Evolutionary conservation across 306 rosid genomes (phyloP), one percentile per base, ranked within the genome.

Genomic region (Dryas drummondii): DNA sequence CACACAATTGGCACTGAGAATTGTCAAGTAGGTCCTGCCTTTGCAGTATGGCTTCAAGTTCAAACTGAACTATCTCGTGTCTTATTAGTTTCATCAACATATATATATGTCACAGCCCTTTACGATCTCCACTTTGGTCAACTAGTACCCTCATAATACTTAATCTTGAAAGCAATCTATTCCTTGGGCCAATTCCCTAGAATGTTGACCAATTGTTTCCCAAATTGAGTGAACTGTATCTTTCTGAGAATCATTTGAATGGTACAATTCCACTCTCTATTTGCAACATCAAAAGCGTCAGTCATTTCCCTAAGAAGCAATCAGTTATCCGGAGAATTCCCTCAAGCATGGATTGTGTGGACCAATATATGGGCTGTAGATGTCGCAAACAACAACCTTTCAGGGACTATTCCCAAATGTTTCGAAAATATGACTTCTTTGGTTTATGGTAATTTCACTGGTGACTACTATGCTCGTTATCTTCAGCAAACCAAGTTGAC

Each of bases 361-460:
- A 26, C 5, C 2, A 0, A 1, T 4, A 22, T 66, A 0, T 0
- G 0, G 0, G 3, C 5, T 12, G 6, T 66, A 12, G 71, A 66
- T 1, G 44, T 66, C 6, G 54, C 32, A 5, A 1, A 66, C 56
- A 66, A 66, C 44, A 66, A 47, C 6, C 11, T 63, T 63, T 41
- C 68, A 41, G 50, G 27, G 2, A 63, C 50, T 3, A 41, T 63
- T 63, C 68, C 68, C 14, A 63, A 63, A 10, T 63, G 68, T 42
- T 8, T 42, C 27, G 5, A 32, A 0, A 32, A 12, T 54, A 9
- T 14, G 22, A n/a, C 8, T 10, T 14, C 40, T 66, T 6, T 45
- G 8, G 4, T 45, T 0, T 7, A 60, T 14, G 48, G 4, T 44
- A 42, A 65, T 41, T 3, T 1, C 19, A 6, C 9, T 5, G 5